Evolutionary conservation across 2,329 filamentous ascomycete genomes (phyloP).

Genomic region (Apiospora malaysiana): DNA sequence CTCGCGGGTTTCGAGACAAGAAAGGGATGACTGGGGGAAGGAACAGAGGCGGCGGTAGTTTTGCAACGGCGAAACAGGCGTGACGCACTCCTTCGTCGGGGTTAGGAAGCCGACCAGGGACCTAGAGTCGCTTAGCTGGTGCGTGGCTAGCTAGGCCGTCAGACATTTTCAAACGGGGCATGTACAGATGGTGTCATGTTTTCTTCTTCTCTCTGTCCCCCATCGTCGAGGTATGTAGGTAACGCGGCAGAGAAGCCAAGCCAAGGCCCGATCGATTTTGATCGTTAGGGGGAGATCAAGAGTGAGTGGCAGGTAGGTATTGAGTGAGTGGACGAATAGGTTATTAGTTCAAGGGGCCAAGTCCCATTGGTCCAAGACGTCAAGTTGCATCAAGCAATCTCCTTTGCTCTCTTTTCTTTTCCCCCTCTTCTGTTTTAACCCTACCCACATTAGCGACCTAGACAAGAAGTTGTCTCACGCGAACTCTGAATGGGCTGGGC

Average conservation of each 20-base stretch:
- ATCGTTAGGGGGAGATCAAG: neutral
- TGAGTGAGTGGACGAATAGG: too few relatives aligned
- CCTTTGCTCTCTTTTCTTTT: constrained; percentile 4
- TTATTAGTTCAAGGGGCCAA: too few relatives aligned
- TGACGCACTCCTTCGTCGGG: constrained; percentile 3
- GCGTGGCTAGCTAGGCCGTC: constrained; percentile 6
- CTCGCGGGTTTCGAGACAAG: neutral
- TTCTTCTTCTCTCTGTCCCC: neutral
- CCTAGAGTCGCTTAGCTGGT: constrained; percentile 8
- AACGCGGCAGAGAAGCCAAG: neutral
- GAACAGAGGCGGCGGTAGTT: neutral
- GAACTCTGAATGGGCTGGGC: constrained; percentile 7
- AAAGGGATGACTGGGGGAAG: neutral
- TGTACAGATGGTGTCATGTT: constrained; percentile 3
- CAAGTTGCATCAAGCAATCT: neutral
- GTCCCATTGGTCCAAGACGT: neutral
- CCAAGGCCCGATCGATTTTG: neutral
- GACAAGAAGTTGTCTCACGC: constrained; percentile 1
- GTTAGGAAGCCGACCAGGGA: constrained; percentile 9
- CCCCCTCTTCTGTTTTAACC: neutral
- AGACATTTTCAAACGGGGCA: neutral
- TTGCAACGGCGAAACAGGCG: constrained; percentile 9
- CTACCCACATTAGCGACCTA: neutral
- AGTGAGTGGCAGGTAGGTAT: too few relatives aligned
- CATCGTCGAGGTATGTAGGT: neutral